Evolutionary conservation across 768 basidiomycete species (phyloP).

Genomic region (Pisolithus marmoratus): DNA sequence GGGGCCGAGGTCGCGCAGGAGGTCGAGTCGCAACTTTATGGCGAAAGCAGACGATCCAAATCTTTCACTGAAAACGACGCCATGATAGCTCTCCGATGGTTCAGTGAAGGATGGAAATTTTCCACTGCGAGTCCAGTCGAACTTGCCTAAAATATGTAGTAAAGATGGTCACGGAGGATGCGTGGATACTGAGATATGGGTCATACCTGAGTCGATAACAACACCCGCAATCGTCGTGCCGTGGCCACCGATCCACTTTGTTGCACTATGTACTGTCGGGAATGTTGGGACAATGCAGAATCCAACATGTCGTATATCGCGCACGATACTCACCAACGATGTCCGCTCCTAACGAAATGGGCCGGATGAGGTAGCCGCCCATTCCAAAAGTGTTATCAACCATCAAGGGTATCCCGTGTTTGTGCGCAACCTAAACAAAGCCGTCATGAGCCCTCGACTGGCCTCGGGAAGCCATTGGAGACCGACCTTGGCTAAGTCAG

Average conservation of each 20-base stretch:
- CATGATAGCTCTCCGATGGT: conserved; percentile 54
- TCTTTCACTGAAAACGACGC: conserved; percentile 42
- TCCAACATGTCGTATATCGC: neutral
- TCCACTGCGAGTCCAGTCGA: conserved; percentile 49
- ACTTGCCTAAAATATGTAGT: conserved; percentile 37
- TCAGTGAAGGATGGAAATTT: conserved; percentile 53
- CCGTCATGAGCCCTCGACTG: neutral
- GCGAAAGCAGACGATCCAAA: conserved; percentile 51
- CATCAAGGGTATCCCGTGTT: conserved; percentile 53
- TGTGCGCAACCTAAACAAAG: conserved; percentile 47
- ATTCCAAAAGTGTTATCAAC: conserved; percentile 64
- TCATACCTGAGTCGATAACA: conserved; percentile 51
- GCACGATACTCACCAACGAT: conserved; percentile 35
- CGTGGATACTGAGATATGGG: conserved; percentile 4
- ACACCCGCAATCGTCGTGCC: conserved; percentile 65
- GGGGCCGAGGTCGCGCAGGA: conserved; percentile 49
- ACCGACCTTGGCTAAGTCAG: conserved; percentile 48
- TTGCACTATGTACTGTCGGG: conserved; percentile 45
- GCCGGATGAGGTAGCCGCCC: conserved; percentile 51
- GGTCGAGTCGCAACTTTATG: conserved; percentile 46
- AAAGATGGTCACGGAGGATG: neutral
- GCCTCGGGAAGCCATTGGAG: neutral
- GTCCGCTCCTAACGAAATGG: conserved; percentile 54
- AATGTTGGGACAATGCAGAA: neutral
- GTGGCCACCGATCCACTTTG: conserved; percentile 65